Base-by-base conservation (phyloP, 2,329 filamentous ascomycete species). In the Colletotrichum nymphaeae region DNA sequence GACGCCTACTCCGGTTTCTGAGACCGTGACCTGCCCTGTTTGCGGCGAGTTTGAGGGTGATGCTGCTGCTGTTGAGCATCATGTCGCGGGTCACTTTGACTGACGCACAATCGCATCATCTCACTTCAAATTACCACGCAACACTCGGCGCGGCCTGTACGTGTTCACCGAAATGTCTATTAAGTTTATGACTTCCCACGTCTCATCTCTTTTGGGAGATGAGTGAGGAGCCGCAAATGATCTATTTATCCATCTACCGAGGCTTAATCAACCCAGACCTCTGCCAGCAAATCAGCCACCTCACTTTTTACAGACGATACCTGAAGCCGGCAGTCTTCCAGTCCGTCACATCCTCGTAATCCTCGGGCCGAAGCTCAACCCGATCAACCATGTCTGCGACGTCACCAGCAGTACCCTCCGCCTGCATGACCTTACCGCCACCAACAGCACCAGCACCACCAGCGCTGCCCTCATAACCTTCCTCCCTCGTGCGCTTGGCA, bases 31-130 rank as follows among this genome's bases (percentile, higher is more conserved):
- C 6, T 94, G 93, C 79, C 93, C 93, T 0, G 89, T 94, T 1
- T 94, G 93, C 78, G 86, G 86, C 3, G 81, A 78, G 0, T 94
- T 94, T 79, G 87, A 92, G 76, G 93, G 93, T 1, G 92, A 94
- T 76, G 92, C 92, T 77, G 83, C 84, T 1, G 93, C 92, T 9
- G 91, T 94, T 11, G 89, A 89, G 11, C 87, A 92, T 80, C 93
- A 94, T 77, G 91, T 94, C 72, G 88, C 89, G 30, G 80, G 77
- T 3, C 90, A 92, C 78, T 91, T 92, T 59, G 77, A 75, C 22
- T 74, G 55, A 72, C 4, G 5, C 1, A 5, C 3, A 1, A 9
- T 14, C 22, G 28, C 42, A 49, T 22, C 3, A 22, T n/a, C 16
- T 8, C 19, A 49, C 16, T 49, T 9, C 19, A 49, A 19, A n/a